A percentile compares a stretch with the other conserved stretches of the same genome.
Conservation (phyloP, 225 moss, liverwort and hornwort genomes). For the Rhytidiadelphus loreus region DNA sequence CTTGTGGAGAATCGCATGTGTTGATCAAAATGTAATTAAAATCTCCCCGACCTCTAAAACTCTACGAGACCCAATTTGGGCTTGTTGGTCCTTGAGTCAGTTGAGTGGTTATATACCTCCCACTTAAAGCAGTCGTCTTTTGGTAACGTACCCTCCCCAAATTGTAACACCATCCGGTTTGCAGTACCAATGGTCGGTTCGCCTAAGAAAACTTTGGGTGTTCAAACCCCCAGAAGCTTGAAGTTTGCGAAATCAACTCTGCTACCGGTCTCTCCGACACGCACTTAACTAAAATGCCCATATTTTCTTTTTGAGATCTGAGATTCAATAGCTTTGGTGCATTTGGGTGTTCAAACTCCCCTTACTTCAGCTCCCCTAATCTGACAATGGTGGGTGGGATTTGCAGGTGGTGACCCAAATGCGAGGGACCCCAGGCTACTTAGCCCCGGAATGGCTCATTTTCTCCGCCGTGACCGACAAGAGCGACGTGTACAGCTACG, state of each 20-base stretch:
- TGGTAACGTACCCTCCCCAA: background rate
- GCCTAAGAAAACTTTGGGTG: no score
- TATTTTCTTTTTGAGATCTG: background rate
- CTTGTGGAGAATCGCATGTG: background rate
- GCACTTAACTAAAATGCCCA: no score
- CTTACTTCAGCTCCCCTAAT: background rate
- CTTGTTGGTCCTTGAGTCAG: background rate
- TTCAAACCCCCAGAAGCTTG: background rate
- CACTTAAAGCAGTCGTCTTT: background rate
- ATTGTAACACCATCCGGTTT: background rate
- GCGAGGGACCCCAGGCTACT: conserved; percentile 65
- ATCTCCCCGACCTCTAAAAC: background rate
- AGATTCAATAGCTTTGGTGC: background rate
- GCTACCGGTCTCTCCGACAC: background rate
- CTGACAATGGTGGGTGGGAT: background rate
- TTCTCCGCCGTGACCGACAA: conserved; percentile 57
- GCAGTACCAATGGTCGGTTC: background rate
- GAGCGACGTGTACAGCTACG: conserved; percentile 65
- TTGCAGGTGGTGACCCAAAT: conserved; percentile 54
- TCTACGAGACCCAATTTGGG: background rate
- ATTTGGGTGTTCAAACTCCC: background rate
- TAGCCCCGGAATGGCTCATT: conserved; percentile 63
- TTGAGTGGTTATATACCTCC: background rate
- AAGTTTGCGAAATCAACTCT: background rate
- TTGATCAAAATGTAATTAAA: background rate